Evolutionary conservation across 73 alveolate genomes (phyloP).

Genomic region (Tetrahymena borealis): DNA sequence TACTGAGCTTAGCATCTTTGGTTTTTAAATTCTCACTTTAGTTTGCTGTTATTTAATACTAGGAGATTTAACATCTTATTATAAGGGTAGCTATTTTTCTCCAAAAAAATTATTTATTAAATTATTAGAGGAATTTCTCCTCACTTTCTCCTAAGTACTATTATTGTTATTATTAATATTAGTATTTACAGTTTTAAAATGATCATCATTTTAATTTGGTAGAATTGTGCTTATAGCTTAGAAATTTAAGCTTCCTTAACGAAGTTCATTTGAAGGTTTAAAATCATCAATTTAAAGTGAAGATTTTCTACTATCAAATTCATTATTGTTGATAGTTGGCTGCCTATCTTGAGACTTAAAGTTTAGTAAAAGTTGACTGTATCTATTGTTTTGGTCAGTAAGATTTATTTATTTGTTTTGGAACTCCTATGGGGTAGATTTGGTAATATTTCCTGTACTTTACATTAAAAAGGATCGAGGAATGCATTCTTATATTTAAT

Average conservation of each 20-base stretch:
- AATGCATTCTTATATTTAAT: too few species aligned
- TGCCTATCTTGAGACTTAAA: not conserved
- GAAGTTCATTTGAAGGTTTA: not conserved
- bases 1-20: not conserved
- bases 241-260: not conserved
- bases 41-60: too few species aligned
- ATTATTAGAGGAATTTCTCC: not conserved
- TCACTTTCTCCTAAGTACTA: not conserved
- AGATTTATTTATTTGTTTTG: too few species aligned
- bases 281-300: not conserved
- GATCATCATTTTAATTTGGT: not conserved
- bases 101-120: not conserved
- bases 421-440: too few species aligned
- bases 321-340: too few species aligned
- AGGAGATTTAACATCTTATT: too few species aligned
- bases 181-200: not conserved
- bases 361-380: not conserved
- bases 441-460: too few species aligned
- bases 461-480: too few species aligned
- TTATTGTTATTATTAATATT: not conserved
- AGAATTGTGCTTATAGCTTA: not conserved
- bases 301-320: not conserved
- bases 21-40: not conserved
- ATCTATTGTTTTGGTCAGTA: not conserved
- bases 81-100: not conserved